These are phyloP conservation scores for Talaromyces piceae DNA, from an alignment of 2,329 filamentous ascomycete genomes.

Conservation along the genomic window DNA sequence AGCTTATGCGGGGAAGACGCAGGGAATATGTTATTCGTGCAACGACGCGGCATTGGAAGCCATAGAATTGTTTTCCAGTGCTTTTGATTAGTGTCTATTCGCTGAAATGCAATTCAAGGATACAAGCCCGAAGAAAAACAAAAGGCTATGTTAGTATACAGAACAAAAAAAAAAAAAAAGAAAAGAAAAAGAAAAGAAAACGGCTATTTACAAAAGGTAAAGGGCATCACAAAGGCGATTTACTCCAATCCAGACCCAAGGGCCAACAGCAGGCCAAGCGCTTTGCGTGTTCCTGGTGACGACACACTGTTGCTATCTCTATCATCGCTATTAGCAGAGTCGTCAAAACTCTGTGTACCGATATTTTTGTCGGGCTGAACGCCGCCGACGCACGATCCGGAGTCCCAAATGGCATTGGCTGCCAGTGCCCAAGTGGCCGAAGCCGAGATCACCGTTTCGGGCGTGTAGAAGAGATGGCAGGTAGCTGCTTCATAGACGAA, in stretches of 20 bases:
- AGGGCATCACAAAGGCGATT: background rate
- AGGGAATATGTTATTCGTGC: too few species aligned
- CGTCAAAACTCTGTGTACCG: background rate
- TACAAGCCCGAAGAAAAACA: background rate
- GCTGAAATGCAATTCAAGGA: background rate
- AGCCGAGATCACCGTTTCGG: constrained; percentile 43
- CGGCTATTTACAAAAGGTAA: background rate
- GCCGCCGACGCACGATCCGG: background rate
- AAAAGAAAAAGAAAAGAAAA: background rate
- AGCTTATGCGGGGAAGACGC: too few species aligned
- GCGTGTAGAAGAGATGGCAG: constrained; percentile 51
- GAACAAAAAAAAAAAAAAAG: background rate
- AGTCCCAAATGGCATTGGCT: constrained; percentile 17
- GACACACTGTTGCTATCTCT: background rate
- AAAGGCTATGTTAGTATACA: background rate
- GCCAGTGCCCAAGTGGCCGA: constrained; percentile 43
- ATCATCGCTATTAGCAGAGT: background rate
- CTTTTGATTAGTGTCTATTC: background rate
- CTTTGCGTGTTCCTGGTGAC: background rate
- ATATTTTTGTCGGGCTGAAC: background rate
- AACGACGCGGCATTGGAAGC: too few species aligned
- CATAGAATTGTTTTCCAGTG: background rate
- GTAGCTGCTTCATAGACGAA: constrained; percentile 52
- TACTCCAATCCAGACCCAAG: background rate
- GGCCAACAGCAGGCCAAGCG: background rate